These are phyloP conservation scores for Cercophora scortea DNA, from an alignment of 495 filamentous ascomycete species.

Conservation along the genomic window DNA sequence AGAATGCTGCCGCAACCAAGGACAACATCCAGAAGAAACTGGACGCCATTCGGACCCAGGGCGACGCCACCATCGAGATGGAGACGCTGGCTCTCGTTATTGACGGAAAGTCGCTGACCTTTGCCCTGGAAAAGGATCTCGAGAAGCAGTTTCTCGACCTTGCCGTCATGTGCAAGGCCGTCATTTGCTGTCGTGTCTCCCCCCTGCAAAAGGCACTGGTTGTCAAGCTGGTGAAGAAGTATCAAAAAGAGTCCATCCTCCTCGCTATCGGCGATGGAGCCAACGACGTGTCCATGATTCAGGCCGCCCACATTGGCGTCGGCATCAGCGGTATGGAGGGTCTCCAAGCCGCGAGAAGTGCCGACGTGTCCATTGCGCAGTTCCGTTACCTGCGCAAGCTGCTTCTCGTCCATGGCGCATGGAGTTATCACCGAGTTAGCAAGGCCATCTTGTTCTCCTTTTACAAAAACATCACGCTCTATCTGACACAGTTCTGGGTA, in stretches of 20 bases:
- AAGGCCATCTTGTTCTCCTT: constrained; percentile 97
- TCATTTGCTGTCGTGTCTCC: constrained; percentile 97
- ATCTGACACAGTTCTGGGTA: constrained; percentile 99
- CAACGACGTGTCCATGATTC: constrained; percentile 99
- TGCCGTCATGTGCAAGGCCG: constrained; percentile 93
- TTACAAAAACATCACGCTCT: constrained; percentile 98
- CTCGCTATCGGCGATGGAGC: constrained; percentile 96
- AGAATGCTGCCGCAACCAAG: constrained; percentile 62
- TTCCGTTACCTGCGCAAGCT: constrained; percentile 95
- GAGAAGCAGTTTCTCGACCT: constrained; percentile 92
- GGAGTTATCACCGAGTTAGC: constrained; percentile 95
- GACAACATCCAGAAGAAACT: constrained; percentile 89
- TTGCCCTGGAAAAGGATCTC: constrained; percentile 85
- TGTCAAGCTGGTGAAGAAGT: constrained; percentile 96
- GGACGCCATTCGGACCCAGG: constrained; percentile 73
- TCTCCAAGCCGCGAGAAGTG: constrained; percentile 94
- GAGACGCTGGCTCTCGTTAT: constrained; percentile 93
- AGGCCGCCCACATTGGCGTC: constrained; percentile 96
- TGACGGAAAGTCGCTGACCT: constrained; percentile 92
- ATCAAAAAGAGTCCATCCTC: constrained; percentile 77
- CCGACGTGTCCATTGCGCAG: constrained; percentile 93
- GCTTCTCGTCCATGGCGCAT: constrained; percentile 90
- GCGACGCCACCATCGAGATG: constrained; percentile 62
- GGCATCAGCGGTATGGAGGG: constrained; percentile 97
- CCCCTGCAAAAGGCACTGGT: constrained; percentile 98